Base-by-base conservation (phyloP, 441 rosid genomes). In the Jatropha multifida region DNA sequence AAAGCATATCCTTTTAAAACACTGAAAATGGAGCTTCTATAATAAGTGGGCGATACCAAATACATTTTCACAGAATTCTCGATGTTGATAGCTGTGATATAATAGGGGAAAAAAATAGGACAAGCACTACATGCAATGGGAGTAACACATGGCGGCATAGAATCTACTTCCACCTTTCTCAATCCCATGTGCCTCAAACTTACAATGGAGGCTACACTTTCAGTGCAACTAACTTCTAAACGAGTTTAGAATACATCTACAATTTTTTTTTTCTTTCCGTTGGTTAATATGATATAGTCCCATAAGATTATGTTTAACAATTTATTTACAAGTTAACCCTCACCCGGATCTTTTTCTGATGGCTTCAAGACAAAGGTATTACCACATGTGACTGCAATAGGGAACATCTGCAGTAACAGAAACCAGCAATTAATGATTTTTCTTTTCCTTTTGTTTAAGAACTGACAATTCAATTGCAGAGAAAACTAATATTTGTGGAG, bases 281-380 rank as follows among this genome's bases (percentile, higher is more conserved):
- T 6, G 42, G 51, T 2, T 18, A 58, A 37, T 49, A 68, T 51
- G 32, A 2, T 23, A 46, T 37, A 44, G 42, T 46, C 37, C 20
- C 15, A 26, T 26, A 44, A 48, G 61, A 42, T 26, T 14, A n/a
- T 32, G 54, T 38, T 56, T 52, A 17, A 65, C 14, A 56, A 65
- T 4, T 0, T 3, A 59, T n/a, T 13, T 63, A 65, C 46, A 80
- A 66, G 59, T 66, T 42, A 49, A 73, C 11, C 73, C 75, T 83
- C 79, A 90, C 98, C 98, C 2, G 98, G 98, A 83, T 92, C 97
- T 85, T 94, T 94, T 82, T 94, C 98, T 2, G 97, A 91, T 80
- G 97, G 98, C 92, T 94, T 94, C 64, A 92, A 82, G 75, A 94
- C 83, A 89, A 82, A 91, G 48, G 98, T 94, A 82, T 94, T 94